Conservation (phyloP, 148 eudicot genomes). For the Nyssa sinensis region DNA sequence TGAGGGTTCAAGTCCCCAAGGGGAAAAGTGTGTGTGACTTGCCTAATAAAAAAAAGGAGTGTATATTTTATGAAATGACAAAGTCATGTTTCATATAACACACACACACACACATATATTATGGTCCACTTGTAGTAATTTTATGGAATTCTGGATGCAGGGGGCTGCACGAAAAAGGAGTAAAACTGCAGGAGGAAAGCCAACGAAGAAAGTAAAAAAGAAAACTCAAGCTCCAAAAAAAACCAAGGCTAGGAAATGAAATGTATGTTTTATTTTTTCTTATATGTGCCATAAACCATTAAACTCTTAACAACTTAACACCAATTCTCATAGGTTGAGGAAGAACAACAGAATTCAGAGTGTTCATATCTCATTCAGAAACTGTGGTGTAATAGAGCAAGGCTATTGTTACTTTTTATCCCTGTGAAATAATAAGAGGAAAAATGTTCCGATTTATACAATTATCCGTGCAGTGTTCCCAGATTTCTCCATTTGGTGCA, state of each 20-base stretch:
- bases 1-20: too few species aligned
- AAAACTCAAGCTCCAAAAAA: constrained; percentile 74
- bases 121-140: constrained; percentile 12
- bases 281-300: background rate
- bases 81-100: background rate
- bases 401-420: background rate
- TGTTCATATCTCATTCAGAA: background rate
- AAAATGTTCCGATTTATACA: background rate
- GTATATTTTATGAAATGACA: background rate
- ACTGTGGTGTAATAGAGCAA: too few species aligned
- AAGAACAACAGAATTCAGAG: background rate
- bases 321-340: background rate
- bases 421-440: background rate
- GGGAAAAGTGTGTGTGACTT: too few species aligned
- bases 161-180: constrained; percentile 57
- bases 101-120: too few species aligned
- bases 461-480: background rate
- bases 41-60: too few species aligned
- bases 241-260: constrained; percentile 74
- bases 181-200: constrained; percentile 58
- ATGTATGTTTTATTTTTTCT: background rate
- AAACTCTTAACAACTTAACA: background rate
- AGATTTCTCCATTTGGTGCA: background rate
- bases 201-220: constrained; percentile 53
- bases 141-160: constrained; percentile 37